Percentiles rank a stretch among this genome's conserved stretches.
Evolutionary conservation across 1,284 basidiomycete species (phyloP).

Genomic region (Heterobasidion annosum): DNA sequence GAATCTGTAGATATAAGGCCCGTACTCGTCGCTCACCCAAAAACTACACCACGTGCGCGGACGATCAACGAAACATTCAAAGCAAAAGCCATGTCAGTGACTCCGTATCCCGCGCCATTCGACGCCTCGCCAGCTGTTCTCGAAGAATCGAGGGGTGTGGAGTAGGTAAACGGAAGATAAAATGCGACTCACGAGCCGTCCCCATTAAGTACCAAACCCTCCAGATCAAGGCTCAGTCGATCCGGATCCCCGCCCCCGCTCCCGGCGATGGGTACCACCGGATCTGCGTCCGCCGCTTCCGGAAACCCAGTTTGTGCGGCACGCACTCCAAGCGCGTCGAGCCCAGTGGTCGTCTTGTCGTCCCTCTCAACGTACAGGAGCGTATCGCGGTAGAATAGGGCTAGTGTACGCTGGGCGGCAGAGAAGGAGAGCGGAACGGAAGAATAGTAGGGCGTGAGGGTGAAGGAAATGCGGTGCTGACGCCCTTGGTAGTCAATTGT

Average conservation of each 20-base stretch:
- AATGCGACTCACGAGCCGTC: conserved; percentile 42
- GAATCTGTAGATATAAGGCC: conserved; percentile 59
- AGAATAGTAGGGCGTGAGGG: conserved; percentile 46
- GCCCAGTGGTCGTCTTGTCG: conserved; percentile 44
- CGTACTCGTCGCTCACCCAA: conserved; percentile 65
- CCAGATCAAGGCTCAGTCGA: conserved; percentile 48
- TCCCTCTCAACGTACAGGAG: conserved; percentile 46
- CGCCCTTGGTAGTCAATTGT: conserved; percentile 56
- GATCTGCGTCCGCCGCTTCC: conserved; percentile 14
- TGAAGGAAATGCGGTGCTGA: conserved; percentile 49
- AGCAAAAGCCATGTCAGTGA: background rate
- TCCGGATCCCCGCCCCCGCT: conserved; percentile 25
- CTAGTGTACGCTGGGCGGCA: conserved; percentile 42
- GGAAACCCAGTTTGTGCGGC: conserved; percentile 26
- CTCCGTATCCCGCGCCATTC: background rate
- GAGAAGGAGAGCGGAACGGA: conserved; percentile 37
- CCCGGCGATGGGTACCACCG: conserved; percentile 36
- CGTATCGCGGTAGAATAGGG: conserved; percentile 44
- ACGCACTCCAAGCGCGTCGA: conserved; percentile 46
- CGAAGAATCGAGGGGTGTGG: too few species aligned
- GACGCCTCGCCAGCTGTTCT: too few species aligned
- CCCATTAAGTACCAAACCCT: conserved; percentile 48
- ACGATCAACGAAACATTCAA: background rate
- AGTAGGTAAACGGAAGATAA: background rate
- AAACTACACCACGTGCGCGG: conserved; percentile 23